These are phyloP conservation scores for Heliocybe sulcata DNA, from an alignment of 1,284 basidiomycete species.

Conservation along the genomic window DNA sequence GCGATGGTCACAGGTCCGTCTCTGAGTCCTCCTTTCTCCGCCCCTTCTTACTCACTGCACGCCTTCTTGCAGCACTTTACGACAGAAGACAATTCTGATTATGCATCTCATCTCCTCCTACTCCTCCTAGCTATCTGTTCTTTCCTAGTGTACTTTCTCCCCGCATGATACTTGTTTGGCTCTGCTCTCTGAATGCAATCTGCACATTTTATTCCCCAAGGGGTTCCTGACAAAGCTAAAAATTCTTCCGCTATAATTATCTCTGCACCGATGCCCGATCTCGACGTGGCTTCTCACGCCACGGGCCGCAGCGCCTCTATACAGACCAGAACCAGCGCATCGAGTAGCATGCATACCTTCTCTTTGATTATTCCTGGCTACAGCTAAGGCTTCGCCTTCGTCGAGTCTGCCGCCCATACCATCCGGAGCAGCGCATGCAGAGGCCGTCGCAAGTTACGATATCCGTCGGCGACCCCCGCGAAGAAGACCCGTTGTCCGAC, in stretches of 20 bases:
- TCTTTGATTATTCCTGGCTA: neutral
- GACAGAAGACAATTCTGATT: neutral
- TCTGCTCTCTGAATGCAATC: neutral
- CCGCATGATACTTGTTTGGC: neutral
- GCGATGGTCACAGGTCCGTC: slow-evolving; percentile 70
- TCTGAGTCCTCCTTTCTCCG: neutral
- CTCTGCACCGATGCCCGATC: neutral
- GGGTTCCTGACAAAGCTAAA: no score
- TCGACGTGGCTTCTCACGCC: neutral
- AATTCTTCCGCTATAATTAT: neutral
- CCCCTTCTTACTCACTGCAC: neutral
- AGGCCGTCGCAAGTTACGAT: slow-evolving; percentile 59
- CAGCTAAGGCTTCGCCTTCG: neutral
- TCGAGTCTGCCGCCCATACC: neutral
- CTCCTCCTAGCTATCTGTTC: neutral
- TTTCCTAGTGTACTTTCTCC: neutral
- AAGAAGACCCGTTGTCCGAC: slow-evolving; percentile 40
- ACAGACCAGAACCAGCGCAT: neutral
- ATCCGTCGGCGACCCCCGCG: slow-evolving; percentile 54
- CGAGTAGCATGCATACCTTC: neutral
- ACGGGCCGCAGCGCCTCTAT: neutral
- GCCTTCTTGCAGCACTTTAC: neutral
- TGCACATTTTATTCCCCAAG: neutral
- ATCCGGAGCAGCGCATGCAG: slow-evolving; percentile 33
- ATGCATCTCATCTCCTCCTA: no score